phyloP scores from a whole-genome alignment of 495 filamentous ascomycete species.

The Bryoglossum gracile region DNA sequence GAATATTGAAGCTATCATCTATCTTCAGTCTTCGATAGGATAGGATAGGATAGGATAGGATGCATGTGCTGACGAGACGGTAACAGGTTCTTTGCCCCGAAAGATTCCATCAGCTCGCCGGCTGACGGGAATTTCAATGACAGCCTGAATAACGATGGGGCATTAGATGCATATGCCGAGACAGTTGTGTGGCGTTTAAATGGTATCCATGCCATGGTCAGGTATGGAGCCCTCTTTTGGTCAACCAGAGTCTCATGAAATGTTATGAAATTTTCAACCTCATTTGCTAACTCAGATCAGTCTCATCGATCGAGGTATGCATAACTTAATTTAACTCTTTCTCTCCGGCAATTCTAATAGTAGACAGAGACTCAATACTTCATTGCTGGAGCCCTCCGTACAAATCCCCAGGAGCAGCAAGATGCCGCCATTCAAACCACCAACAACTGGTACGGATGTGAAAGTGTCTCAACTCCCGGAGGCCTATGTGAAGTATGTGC shows the following conservation, averaged over 20 bases:
- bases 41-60: not conserved
- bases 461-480: conserved; percentile 9
- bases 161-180: conserved; percentile 19
- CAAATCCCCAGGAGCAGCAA: not conserved
- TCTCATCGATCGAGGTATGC: not conserved
- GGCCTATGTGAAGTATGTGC: conserved; percentile 19
- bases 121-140: conserved; percentile 4
- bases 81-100: conserved; percentile 18
- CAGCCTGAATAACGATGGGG: conserved; percentile 15
- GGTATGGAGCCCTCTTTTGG: conserved; percentile 1
- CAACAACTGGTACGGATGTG: conserved; percentile 17
- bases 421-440: conserved; percentile 3
- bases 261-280: not conserved
- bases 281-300: not conserved
- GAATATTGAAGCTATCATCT: not conserved
- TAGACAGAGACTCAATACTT: conserved; percentile 19
- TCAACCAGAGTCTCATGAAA: not conserved
- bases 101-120: not conserved
- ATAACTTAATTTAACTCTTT: not conserved
- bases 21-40: not conserved
- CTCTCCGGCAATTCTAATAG: not conserved
- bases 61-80: not conserved
- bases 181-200: conserved; percentile 18
- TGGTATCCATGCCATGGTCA: conserved; percentile 18
- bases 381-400: conserved; percentile 13